Conservation (phyloP, 495 filamentous ascomycete species). For the Podospora tetraspora region DNA sequence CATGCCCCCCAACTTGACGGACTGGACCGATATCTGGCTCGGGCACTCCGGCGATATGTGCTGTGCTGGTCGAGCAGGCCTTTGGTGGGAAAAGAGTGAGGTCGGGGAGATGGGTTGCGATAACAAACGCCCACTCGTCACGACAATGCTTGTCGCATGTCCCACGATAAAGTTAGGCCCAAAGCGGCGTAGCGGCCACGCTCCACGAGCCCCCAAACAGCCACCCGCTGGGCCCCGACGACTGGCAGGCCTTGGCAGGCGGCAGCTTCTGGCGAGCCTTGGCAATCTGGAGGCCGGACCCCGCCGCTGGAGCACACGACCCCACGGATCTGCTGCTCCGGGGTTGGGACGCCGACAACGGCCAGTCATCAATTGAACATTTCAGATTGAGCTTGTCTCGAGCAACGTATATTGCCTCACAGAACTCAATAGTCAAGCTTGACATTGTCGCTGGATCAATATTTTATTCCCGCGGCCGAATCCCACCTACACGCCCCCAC, state of each 20-base stretch:
- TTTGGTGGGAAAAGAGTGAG: neutral
- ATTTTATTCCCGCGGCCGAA: neutral
- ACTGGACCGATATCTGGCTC: neutral
- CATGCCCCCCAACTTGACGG: neutral
- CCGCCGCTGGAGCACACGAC: neutral
- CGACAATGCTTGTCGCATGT: neutral
- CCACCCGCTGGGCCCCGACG: neutral
- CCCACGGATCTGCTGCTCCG: neutral
- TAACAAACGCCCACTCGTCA: slow-evolving; percentile 8
- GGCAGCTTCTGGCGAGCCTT: neutral
- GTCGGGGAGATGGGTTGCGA: neutral
- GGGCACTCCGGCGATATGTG: neutral
- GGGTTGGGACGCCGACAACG: neutral
- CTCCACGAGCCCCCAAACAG: neutral
- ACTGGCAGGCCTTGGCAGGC: neutral
- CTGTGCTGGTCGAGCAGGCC: neutral
- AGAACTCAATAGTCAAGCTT: neutral
- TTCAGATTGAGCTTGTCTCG: neutral
- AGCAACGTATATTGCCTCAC: neutral
- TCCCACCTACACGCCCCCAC: neutral
- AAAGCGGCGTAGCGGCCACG: neutral
- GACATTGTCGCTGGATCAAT: neutral
- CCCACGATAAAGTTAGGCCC: neutral
- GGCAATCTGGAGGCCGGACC: neutral
- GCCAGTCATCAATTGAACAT: neutral